Evolutionary conservation across 1,284 basidiomycete species (phyloP), one percentile per base, ranked within the genome.

Genomic region (Papiliotrema laurentii): DNA sequence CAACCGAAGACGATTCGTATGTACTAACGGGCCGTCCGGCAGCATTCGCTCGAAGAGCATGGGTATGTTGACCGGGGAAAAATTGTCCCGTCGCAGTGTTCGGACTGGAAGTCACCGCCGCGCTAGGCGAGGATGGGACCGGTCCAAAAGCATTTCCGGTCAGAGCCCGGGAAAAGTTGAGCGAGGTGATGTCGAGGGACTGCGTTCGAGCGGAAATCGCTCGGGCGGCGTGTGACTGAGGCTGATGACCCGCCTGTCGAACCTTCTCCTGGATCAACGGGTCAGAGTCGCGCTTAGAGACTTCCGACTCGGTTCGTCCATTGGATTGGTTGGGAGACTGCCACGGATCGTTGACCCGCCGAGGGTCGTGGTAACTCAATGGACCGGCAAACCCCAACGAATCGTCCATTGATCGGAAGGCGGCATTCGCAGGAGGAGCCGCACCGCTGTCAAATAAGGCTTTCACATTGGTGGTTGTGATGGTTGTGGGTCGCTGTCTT

Each of bases 401-500:
- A 40, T 55, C 83, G 80, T 66, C 87, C 67, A n/a, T 83, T 21
- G 83, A 80, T 61, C 87, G 71, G n/a, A 83, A 86, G 83, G 41
- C 26, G 14, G 41, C 18, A 14, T n/a, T 27, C 5, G 33, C 28
- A n/a, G n/a, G n/a, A 3, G 16, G 18, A 46, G 43, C 44, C 86
- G 86, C 30, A 18, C 41, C 30, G 28, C 88, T 79, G 54, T 83
- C 89, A 75, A 97, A 97, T 53, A 97, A 73, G 0, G 93, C 91
- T 74, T 97, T 97, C 52, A 97, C 92, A 64, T 97, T 90, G 0
- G 90, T 89, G 3, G 91, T 88, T n/a, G n/a, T n/a, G 9, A 89
- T 90, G 58, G 84, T 88, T 10, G 88, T 88, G 50, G 92, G 77
- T 42, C 89, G 82, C 43, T 91, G 77, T 39, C 88, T 78, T 47